These are phyloP conservation scores for Cystobasidiopsis lactophilus DNA, from an alignment of 768 basidiomycete genomes.

Conservation along the genomic window DNA sequence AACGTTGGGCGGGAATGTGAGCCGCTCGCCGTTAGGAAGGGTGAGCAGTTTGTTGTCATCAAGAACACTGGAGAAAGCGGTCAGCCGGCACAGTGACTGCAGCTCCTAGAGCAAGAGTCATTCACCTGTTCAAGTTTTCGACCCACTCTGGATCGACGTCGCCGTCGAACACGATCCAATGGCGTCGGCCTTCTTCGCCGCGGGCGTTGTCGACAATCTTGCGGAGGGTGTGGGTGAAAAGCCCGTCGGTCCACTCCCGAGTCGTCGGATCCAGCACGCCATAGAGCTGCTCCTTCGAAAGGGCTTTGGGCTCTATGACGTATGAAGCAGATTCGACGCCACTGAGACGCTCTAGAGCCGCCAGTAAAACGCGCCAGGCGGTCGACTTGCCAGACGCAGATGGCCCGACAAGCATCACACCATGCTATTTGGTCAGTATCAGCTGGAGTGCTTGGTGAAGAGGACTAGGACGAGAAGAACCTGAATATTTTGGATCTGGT, in stretches of 20 bases:
- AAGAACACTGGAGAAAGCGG: slow-evolving; percentile 43
- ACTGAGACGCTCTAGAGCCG: slow-evolving; percentile 73
- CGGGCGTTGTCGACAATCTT: slow-evolving; percentile 98
- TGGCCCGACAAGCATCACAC: slow-evolving; percentile 98
- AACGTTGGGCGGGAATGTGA: slow-evolving; percentile 87
- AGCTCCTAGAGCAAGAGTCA: slow-evolving; percentile 4
- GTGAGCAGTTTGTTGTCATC: slow-evolving; percentile 97
- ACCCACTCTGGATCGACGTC: slow-evolving; percentile 99
- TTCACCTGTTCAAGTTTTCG: slow-evolving; percentile 90
- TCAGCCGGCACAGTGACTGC: not conserved
- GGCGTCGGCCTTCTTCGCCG: slow-evolving; percentile 83
- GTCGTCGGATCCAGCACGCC: slow-evolving; percentile 93
- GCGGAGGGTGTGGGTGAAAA: slow-evolving; percentile 90
- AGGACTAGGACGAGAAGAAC: not conserved
- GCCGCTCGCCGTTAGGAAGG: slow-evolving; percentile 88
- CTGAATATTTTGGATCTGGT: slow-evolving; percentile 98
- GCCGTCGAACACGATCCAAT: slow-evolving; percentile 99
- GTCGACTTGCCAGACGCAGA: slow-evolving; percentile 93
- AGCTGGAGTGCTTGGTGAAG: not conserved
- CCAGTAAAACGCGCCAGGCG: slow-evolving; percentile 83
- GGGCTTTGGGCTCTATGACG: slow-evolving; percentile 96
- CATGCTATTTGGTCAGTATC: slow-evolving; percentile 33
- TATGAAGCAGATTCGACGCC: slow-evolving; percentile 81
- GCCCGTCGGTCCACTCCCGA: slow-evolving; percentile 95
- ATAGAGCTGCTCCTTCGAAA: slow-evolving; percentile 94